phyloP scores from a whole-genome alignment of 2,329 filamentous ascomycete genomes.

The Diaporthe capsici region DNA sequence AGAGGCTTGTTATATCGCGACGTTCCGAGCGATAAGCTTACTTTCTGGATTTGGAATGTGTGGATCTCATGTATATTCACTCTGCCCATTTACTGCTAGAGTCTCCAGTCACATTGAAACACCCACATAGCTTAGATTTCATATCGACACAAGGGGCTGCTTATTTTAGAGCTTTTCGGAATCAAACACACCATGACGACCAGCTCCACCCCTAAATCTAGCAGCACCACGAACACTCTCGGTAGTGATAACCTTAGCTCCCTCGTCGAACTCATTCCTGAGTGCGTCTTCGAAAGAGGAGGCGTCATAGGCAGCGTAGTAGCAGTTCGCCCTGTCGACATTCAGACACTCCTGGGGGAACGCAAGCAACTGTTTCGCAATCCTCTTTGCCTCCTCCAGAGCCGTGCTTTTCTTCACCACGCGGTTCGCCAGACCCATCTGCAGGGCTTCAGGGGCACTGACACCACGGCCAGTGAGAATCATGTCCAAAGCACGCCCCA shows the following conservation, averaged over 20 bases:
- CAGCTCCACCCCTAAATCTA: background rate
- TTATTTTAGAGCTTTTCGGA: background rate
- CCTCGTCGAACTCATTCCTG: background rate
- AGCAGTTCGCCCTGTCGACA: background rate
- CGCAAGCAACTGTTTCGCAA: background rate
- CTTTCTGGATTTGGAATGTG: constrained; percentile 47
- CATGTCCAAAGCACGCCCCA: background rate
- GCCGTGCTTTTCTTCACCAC: background rate
- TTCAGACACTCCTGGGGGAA: background rate
- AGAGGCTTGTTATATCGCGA: constrained; percentile 40
- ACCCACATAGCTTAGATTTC: no score
- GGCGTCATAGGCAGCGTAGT: background rate
- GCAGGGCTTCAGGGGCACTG: background rate
- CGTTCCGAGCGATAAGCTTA: constrained; percentile 43
- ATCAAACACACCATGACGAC: background rate
- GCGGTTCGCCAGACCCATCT: background rate
- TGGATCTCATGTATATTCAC: constrained; percentile 43
- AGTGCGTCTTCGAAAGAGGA: background rate
- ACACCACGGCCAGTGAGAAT: background rate
- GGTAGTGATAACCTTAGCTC: background rate
- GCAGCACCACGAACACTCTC: background rate
- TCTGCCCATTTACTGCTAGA: background rate
- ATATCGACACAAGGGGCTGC: no score
- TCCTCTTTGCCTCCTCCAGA: background rate
- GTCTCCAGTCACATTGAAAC: no score